phyloP scores from a whole-genome alignment of 2,329 filamentous ascomycete species.

The Alternaria burnsii region DNA sequence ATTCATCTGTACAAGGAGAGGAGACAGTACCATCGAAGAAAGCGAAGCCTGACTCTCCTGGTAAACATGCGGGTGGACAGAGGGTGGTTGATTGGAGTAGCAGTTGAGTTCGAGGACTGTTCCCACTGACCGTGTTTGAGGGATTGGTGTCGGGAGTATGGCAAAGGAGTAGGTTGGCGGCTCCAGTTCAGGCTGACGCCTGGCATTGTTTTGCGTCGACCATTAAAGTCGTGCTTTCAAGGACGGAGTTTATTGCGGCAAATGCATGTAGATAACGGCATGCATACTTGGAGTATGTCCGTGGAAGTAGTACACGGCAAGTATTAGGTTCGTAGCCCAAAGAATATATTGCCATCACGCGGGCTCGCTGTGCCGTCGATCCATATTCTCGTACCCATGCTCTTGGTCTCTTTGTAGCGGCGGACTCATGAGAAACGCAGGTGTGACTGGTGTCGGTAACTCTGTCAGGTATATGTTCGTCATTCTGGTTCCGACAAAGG shows the following conservation, averaged over 20 bases:
- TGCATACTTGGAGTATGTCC: background rate
- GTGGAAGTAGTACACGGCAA: background rate
- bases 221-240: background rate
- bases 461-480: conserved; percentile 19
- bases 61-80: background rate
- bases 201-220: background rate
- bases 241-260: background rate
- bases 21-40: background rate
- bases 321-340: background rate
- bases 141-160: background rate
- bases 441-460: conserved; percentile 21
- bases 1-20: background rate
- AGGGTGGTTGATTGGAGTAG: background rate
- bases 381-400: background rate
- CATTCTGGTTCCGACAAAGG: conserved; percentile 14
- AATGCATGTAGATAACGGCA: background rate
- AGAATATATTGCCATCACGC: background rate
- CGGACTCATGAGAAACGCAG: conserved; percentile 16
- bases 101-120: background rate
- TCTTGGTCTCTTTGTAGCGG: background rate
- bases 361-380: background rate
- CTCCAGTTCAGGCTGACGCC: background rate
- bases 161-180: background rate
- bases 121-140: background rate
- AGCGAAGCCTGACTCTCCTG: background rate